phyloP scores from a whole-genome alignment of 495 filamentous ascomycete species.

The Astrothelium subdiscretum region DNA sequence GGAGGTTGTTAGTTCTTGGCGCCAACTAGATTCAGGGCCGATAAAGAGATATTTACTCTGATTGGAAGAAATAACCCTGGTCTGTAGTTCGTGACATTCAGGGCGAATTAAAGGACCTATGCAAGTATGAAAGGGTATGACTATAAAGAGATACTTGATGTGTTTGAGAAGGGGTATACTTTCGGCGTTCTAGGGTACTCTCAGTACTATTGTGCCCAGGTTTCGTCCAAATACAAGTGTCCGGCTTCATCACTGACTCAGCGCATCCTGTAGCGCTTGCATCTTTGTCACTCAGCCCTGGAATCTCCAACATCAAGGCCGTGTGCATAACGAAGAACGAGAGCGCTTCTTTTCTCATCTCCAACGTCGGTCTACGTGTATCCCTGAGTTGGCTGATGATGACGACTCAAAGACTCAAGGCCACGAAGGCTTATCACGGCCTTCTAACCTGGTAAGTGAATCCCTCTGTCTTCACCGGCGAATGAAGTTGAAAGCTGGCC shows the following conservation, averaged over 20 bases:
- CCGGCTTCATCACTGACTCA: too few relatives aligned
- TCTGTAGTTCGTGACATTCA: slow-evolving; percentile 55
- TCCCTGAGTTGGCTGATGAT: too few relatives aligned
- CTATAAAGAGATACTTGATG: not conserved
- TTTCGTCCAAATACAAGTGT: too few relatives aligned
- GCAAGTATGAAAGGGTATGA: not conserved
- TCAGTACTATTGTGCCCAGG: too few relatives aligned
- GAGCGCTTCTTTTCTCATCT: too few relatives aligned
- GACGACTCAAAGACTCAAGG: too few relatives aligned
- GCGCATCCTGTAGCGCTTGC: too few relatives aligned
- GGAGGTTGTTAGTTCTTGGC: not conserved
- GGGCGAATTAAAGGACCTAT: not conserved
- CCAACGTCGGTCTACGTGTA: too few relatives aligned
- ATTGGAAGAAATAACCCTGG: slow-evolving; percentile 79
- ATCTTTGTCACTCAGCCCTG: too few relatives aligned
- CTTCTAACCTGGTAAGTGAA: not conserved
- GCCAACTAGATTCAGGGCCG: not conserved
- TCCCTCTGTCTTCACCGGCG: not conserved
- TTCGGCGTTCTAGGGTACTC: too few relatives aligned
- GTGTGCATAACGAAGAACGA: too few relatives aligned
- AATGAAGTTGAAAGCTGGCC: not conserved
- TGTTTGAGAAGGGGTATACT: not conserved
- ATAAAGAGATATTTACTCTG: slow-evolving; percentile 48
- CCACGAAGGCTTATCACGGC: not conserved
- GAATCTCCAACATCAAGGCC: too few relatives aligned